A percentile compares a stretch with the other conserved stretches of the same genome.
Conservation (phyloP, 805 yeast genomes). For the Wickerhamomyces ciferrii region DNA sequence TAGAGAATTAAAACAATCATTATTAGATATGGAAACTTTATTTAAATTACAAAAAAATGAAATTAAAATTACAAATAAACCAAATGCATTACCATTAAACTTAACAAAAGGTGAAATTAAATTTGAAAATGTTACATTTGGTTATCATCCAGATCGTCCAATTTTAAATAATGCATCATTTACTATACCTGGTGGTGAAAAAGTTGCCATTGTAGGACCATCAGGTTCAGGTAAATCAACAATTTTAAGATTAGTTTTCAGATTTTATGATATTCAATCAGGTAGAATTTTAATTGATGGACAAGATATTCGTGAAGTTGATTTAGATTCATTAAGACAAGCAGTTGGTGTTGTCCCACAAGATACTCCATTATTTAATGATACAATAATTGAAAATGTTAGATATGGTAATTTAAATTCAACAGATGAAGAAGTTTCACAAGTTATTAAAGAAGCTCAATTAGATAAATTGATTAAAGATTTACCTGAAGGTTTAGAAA, state of each 20-base stretch:
- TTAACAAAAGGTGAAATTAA: constrained; percentile 58
- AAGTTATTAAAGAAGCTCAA: constrained; percentile 66
- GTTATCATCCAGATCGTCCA: constrained; percentile 85
- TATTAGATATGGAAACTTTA: constrained; percentile 92
- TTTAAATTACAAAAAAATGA: constrained; percentile 79
- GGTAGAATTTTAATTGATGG: constrained; percentile 87
- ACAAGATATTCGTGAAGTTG: constrained; percentile 74
- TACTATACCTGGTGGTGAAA: constrained; percentile 83
- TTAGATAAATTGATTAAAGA: constrained; percentile 56
- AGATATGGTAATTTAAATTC: constrained; percentile 80
- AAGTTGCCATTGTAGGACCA: constrained; percentile 94
- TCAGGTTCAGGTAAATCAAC: constrained; percentile 97
- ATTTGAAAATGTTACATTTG: constrained; percentile 90
- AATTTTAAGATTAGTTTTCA: constrained; percentile 70
- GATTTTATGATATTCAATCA: constrained; percentile 79
- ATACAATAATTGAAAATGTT: constrained; percentile 80
- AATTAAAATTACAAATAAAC: constrained; percentile 57
- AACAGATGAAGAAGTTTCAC: constrained; percentile 60
- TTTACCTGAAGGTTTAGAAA: constrained; percentile 78
- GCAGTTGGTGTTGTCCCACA: constrained; percentile 94
- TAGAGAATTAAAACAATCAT: constrained; percentile 87
- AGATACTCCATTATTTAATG: constrained; percentile 94
- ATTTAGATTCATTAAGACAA: constrained; percentile 66
- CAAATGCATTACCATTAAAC: constrained; percentile 55
- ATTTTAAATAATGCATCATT: constrained; percentile 78